phyloP scores from a whole-genome alignment of 495 filamentous ascomycete species.

The Symbiotaphrina buchneri region DNA sequence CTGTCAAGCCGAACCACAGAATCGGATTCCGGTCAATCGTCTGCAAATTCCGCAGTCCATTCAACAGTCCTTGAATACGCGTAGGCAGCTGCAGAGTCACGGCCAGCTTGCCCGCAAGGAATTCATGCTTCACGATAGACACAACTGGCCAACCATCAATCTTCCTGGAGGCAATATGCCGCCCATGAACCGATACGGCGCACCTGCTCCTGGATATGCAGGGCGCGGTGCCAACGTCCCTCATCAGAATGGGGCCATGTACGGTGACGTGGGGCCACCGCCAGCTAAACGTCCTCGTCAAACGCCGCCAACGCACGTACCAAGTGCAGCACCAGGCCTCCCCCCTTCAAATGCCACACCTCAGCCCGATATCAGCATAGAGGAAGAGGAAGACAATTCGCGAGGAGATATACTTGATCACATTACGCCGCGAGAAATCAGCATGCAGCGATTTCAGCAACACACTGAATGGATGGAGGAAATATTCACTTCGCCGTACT shows the following conservation, averaged over 20 bases:
- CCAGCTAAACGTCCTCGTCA: conserved; percentile 13
- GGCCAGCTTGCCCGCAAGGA: conserved; percentile 76
- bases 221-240: background rate
- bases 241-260: background rate
- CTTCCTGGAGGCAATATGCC: conserved; percentile 26
- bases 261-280: conserved; percentile 22
- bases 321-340: conserved; percentile 1
- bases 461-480: conserved; percentile 99
- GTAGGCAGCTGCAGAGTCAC: conserved; percentile 46
- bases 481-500: conserved; percentile 71
- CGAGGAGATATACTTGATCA: conserved; percentile 75
- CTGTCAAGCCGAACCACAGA: conserved; percentile 40
- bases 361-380: conserved; percentile 29
- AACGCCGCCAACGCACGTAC: conserved; percentile 6
- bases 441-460: conserved; percentile 62
- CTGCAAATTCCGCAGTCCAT: conserved; percentile 31
- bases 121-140: conserved; percentile 76
- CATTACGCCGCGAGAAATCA: conserved; percentile 71
- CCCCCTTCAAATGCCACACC: background rate
- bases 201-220: background rate
- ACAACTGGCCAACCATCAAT: conserved; percentile 70
- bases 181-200: conserved; percentile 6
- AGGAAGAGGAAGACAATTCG: conserved; percentile 76
- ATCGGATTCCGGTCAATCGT: conserved; percentile 41
- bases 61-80: conserved; percentile 22